phyloP scores from a whole-genome alignment of 2,329 filamentous ascomycete species.

The Pyricularia sp. region DNA sequence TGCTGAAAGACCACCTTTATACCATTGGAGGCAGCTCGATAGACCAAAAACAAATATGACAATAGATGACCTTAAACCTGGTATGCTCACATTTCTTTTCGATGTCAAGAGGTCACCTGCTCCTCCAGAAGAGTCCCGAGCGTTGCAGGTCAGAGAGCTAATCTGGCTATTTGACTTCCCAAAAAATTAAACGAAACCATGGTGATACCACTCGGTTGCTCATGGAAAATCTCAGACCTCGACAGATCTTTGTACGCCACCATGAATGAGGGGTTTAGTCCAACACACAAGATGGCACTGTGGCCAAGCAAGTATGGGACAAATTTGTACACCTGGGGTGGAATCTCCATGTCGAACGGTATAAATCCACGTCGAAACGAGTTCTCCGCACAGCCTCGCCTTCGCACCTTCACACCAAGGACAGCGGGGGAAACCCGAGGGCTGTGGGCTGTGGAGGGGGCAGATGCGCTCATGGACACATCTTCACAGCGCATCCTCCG shows the following conservation, averaged over 20 bases:
- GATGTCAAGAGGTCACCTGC: too few relatives aligned
- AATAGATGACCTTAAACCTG: background rate
- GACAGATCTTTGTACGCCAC: background rate
- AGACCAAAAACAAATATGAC: background rate
- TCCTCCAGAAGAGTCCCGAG: background rate
- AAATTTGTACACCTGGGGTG: background rate
- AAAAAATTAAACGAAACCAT: too few relatives aligned
- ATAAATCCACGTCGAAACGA: background rate
- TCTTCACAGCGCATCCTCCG: background rate
- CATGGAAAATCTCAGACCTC: background rate
- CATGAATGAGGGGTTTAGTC: background rate
- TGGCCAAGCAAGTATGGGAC: background rate
- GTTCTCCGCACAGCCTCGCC: background rate
- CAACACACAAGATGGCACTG: background rate
- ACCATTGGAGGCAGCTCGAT: background rate
- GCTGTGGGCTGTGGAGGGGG: background rate
- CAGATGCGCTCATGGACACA: background rate
- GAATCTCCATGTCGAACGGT: background rate
- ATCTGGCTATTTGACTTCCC: too few relatives aligned
- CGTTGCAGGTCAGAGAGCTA: background rate
- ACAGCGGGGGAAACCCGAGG: background rate
- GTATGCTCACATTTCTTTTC: background rate
- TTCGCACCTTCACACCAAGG: background rate
- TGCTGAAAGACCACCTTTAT: background rate
- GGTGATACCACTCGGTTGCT: background rate